Percentiles rank a stretch among this genome's conserved stretches.
Conservation (phyloP, 805 yeast species). For the Zygosaccharomyces kombuchaensis region DNA sequence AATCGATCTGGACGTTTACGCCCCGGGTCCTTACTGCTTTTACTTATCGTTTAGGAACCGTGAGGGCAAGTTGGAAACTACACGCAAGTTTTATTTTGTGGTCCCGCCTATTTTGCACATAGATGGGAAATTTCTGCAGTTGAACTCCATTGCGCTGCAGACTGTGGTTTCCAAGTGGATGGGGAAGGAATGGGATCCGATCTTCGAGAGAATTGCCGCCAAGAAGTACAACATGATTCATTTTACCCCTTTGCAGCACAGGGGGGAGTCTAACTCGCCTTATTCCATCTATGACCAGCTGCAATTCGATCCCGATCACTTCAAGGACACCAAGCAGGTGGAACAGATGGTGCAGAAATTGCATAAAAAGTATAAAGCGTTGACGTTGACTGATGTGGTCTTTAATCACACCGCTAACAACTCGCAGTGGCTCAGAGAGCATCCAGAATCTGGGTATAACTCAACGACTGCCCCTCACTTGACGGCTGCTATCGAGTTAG, state of each 20-base stretch:
- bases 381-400: conserved; percentile 87
- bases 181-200: conserved; percentile 70
- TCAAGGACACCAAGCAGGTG: conserved; percentile 55
- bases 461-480: conserved; percentile 86
- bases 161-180: conserved; percentile 90
- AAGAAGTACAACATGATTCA: conserved; percentile 96
- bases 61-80: conserved; percentile 39
- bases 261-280: conserved; percentile 91
- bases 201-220: conserved; percentile 54
- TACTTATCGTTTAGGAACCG: conserved; percentile 54
- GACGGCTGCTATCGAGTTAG: conserved; percentile 78
- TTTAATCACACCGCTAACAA: conserved; percentile 93
- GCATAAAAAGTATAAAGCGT: conserved; percentile 53
- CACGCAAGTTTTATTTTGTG: conserved; percentile 65
- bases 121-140: conserved; percentile 53
- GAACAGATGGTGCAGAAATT: conserved; percentile 44
- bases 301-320: conserved; percentile 62
- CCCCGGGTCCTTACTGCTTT: conserved; percentile 78
- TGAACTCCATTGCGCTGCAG: conserved; percentile 77
- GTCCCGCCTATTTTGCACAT: conserved; percentile 73
- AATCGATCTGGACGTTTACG: conserved; percentile 56
- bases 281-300: conserved; percentile 88
- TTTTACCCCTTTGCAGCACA: conserved; percentile 85
- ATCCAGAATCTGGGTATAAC: conserved; percentile 90
- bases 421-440: conserved; percentile 76